These are phyloP conservation scores for Puccinia polysora DNA, from an alignment of 1,284 basidiomycete species.

Conservation along the genomic window DNA sequence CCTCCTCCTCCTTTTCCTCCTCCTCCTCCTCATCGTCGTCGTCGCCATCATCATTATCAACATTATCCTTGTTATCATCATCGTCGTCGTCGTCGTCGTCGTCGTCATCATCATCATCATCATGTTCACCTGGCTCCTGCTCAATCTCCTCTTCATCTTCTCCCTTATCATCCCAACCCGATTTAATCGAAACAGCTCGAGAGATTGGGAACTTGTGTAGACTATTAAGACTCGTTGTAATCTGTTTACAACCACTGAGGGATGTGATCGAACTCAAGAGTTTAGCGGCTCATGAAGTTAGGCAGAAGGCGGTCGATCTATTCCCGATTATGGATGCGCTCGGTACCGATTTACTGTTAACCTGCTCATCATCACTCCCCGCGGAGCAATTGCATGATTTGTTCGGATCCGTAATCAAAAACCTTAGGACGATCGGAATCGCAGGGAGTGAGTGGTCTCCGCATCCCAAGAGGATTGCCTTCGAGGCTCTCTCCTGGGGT, in stretches of 20 bases:
- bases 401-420: background rate
- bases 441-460: constrained; percentile 44
- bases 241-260: constrained; percentile 53
- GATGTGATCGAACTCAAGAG: constrained; percentile 49
- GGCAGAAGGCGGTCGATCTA: constrained; percentile 45
- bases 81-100: too few relatives aligned
- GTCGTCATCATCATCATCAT: too few relatives aligned
- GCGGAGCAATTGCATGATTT: constrained; percentile 46
- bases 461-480: constrained; percentile 49
- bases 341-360: constrained; percentile 48
- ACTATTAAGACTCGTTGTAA: constrained; percentile 49
- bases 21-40: too few relatives aligned
- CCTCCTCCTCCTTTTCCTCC: too few relatives aligned
- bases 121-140: too few relatives aligned
- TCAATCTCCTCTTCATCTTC: too few relatives aligned
- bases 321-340: constrained; percentile 49
- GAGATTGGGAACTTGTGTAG: constrained; percentile 49
- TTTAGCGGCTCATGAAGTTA: background rate
- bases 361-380: constrained; percentile 50
- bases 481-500: constrained; percentile 50
- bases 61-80: too few relatives aligned
- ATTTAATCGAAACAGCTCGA: constrained; percentile 48
- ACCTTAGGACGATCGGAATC: constrained; percentile 45
- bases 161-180: too few relatives aligned
- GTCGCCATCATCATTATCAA: too few relatives aligned